Base-by-base conservation (phyloP, 768 basidiomycete genomes). In the Tulasnella sp. region DNA sequence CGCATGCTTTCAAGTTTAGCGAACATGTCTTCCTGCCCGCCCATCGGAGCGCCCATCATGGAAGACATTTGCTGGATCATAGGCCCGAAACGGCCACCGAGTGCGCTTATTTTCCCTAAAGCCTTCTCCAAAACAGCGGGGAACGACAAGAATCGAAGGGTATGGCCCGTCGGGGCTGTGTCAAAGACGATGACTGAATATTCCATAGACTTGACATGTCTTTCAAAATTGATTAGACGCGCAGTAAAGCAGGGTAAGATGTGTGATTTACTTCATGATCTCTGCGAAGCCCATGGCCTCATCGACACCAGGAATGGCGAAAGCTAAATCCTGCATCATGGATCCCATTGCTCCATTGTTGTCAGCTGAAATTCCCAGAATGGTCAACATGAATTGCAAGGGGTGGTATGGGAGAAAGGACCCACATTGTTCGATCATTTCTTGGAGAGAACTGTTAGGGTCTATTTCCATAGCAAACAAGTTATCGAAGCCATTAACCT, bases 141-240 rank as follows among this genome's bases (percentile, higher is more conserved):
- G 76, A 99, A 99, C n/a, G 91, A 95, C 35, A 99, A 72, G 72
- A 99, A 99, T 37, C 95, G 89, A 5, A 98, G 76, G 0, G 95
- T 99, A 67, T 99, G 95, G 0, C 95, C 95, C 3, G 95, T 99
- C 2, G 95, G 95, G 31, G 95, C 95, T 1, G 95, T 99, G 63
- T 99, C 95, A 63, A 99, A 99, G 31, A 99, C 92, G 63, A 99
- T 98, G 53, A 95, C 92, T n/a, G 90, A 93, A 72, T 92, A 99
- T 67, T 96, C 81, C 92, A 99, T 98, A 16, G 93, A 96, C 68
- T 99, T 96, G 67, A 99, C 95, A 65, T 99, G 93, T 65, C 92
- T 53, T 49, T 12, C 25, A 45, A 25, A 13, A 16, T 29, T 8
- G 45, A 29, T 44, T 3, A 45, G 43, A 12, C 19, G 12, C 5